Evolutionary conservation across 495 filamentous ascomycete species (phyloP), one percentile per base, ranked within the genome.

Genomic region (Copromyces sp.): DNA sequence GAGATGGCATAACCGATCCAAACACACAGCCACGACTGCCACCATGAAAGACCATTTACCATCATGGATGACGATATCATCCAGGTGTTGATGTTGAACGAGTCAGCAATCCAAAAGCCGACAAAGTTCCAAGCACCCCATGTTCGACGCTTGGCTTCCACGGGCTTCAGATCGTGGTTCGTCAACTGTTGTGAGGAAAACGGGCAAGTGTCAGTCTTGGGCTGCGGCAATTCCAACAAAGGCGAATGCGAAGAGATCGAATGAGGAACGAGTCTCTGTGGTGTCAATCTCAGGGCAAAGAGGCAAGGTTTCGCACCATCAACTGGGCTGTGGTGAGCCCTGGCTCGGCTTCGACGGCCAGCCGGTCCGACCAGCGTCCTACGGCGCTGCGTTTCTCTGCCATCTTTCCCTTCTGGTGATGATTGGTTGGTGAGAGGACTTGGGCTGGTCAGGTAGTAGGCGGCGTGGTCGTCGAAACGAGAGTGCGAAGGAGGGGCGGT

Each of bases 31-130:
- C 94, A 97, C 3, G 93, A 89, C 81, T 97, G 94, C 94, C 94
- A 98, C 94, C 94, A 98, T 5, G 93, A 93, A 68, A 97, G 84
- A 8, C 94, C 92, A 71, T 81, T 84, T 0, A 90, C 86, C 35
- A 85, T 82, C 78, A 97, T 94, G 83, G 90, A 91, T 5, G 92
- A 91, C 14, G 92, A 94, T 74, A 97, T 97, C 94, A 97, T 97
- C 94, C 94, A 98, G 17, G 94, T 98, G 81, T 98, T 98, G 80
- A 98, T 96, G 80, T 98, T 98, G 81, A 97, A 93, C 7, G 92
- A 95, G 82, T 98, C 94, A 40, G 94, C 93, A 79, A 97, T 87
- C 93, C 93, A 95, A 78, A 97, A 97, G 24, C 90, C 91, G 71
- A 97, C 89, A 77, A 94, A 98, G 78, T 97, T 97, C 87, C 90